Evolutionary conservation across 1,139 yeast genomes (phyloP), one percentile per base, ranked within the genome.

Genomic region (Taphrina betulina): DNA sequence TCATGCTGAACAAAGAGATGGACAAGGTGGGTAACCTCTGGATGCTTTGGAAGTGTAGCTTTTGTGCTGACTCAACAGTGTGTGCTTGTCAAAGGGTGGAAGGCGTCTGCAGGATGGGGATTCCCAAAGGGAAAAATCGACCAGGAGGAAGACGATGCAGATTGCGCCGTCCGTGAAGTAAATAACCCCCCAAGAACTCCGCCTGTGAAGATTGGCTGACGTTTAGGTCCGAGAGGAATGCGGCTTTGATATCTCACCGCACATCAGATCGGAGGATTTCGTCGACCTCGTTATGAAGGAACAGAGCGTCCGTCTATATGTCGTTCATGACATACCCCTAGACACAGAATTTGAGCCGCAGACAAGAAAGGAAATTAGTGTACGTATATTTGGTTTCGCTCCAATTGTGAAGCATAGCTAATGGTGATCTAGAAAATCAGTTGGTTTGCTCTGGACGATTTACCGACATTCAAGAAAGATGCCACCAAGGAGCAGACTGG

Each of bases 111-210:
- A 10, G 73, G 81, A 1, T 94, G 98, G 98, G 87, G 96, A 3
- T 94, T 94, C 66, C 99, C 99, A 3, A 76, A 96, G 68, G 99
- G 99, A 5, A 94, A 94, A 70, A 94, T 94, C 58, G 86, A 95
- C 37, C 90, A 92, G 68, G 95, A 83, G 66, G 99, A 94, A 71
- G 75, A 82, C 5, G 98, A 94, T 69, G 77, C 81, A n/a, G 82
- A 79, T 57, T 94, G 98, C 73, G 96, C 97, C 3, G 72, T 87
- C n/a, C 78, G 99, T 66, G 99, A 94, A 69, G 92, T 57, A 41
- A 28, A 19, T 35, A 20, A n/a, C 19, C 10, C 24, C 35, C 29
- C 23, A n/a, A 8, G n/a, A n/a, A n/a, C n/a, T n/a, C n/a, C 29
- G 14, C 19, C 2, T 8, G 7, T 12, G 34, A 40, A 40, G 3